Conservation (phyloP, 139 green algal genomes). For the Closterium sp. region DNA sequence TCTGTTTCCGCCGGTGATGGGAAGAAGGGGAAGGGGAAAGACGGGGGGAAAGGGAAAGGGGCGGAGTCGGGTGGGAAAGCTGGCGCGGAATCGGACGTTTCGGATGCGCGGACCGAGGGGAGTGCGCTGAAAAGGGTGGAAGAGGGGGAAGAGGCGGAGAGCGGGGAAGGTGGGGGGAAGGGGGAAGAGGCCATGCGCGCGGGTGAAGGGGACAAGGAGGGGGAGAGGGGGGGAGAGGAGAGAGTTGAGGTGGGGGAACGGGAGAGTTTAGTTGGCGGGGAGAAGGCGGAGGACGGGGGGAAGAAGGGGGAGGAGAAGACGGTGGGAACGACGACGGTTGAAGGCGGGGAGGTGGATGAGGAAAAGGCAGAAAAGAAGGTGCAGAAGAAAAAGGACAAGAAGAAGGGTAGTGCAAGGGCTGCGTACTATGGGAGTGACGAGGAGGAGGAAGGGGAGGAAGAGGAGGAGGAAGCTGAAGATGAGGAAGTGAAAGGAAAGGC, state of each 20-base stretch:
- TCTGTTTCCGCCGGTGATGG: background rate
- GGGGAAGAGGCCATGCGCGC: background rate
- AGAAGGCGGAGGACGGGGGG: background rate
- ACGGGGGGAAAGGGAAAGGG: background rate
- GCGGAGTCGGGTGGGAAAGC: background rate
- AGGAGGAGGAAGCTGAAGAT: background rate
- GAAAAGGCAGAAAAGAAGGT: background rate
- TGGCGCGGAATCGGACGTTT: background rate
- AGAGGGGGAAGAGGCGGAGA: background rate
- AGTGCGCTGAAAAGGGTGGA: background rate
- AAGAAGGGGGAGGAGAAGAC: background rate
- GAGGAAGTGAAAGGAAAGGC: background rate
- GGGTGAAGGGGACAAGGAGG: background rate
- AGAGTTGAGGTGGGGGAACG: background rate
- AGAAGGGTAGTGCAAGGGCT: background rate
- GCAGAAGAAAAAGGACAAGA: background rate
- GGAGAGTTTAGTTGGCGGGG: background rate
- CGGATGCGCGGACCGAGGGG: background rate
- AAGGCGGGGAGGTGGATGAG: too few relatives aligned
- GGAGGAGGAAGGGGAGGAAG: background rate
- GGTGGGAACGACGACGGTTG: background rate
- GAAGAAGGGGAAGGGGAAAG: background rate
- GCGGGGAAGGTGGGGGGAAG: background rate
- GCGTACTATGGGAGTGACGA: background rate
- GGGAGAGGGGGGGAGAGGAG: background rate